Conservation (phyloP, 352 stramenopile species). For the Globisporangium iwayamae region DNA sequence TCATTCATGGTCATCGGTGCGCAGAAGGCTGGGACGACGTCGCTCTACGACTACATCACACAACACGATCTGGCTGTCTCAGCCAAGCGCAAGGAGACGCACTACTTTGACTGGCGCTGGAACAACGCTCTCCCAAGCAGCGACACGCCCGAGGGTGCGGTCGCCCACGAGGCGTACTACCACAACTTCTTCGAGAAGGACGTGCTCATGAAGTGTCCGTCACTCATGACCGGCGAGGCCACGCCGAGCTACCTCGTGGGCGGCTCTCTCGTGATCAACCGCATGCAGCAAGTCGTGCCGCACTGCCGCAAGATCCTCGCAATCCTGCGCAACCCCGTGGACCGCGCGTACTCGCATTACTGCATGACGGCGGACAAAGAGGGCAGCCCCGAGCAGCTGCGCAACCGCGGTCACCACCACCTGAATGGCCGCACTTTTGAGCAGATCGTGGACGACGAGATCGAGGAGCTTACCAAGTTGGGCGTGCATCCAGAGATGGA, state of each 20-base stretch:
- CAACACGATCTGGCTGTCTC: constrained; percentile 94
- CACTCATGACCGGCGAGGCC: constrained; percentile 90
- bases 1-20: constrained; percentile 96
- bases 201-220: constrained; percentile 82
- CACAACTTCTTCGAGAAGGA: constrained; percentile 84
- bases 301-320: constrained; percentile 83
- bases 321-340: constrained; percentile 79
- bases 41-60: constrained; percentile 96
- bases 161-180: constrained; percentile 69
- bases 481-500: constrained; percentile 74
- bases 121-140: constrained; percentile 63
- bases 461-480: constrained; percentile 51
- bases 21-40: constrained; percentile 96
- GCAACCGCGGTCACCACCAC: constrained; percentile 73
- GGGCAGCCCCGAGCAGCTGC: constrained; percentile 71
- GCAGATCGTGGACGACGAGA: constrained; percentile 69
- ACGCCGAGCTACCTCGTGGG: constrained; percentile 91
- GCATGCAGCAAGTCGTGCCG: constrained; percentile 74
- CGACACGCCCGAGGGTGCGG: constrained; percentile 47
- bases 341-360: constrained; percentile 87
- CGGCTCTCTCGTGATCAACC: constrained; percentile 62
- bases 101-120: constrained; percentile 99
- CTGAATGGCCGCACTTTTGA: constrained; percentile 64
- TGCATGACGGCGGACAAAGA: constrained; percentile 82
- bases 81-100: constrained; percentile 93